Conservation (phyloP, 2,329 filamentous ascomycete species). For the Furcasterigmium furcatum region DNA sequence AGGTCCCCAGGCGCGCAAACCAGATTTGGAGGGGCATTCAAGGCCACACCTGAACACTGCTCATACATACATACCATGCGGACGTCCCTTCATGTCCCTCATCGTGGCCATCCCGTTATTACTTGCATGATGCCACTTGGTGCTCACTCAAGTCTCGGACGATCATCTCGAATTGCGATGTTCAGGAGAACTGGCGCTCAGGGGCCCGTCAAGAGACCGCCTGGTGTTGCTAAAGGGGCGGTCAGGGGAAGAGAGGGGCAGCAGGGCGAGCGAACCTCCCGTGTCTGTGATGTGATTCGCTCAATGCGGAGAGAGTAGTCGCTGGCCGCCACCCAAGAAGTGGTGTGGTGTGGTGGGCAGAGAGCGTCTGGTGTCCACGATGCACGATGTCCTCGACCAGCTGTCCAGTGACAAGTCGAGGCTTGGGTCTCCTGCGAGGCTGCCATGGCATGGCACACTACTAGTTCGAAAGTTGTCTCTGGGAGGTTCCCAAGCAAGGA, state of each 20-base stretch:
- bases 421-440: slow-evolving; percentile 2
- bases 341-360: slow-evolving; percentile 8
- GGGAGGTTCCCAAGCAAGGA: background rate
- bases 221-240: background rate
- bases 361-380: slow-evolving; percentile 1
- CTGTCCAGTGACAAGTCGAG: slow-evolving; percentile 7
- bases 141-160: no score
- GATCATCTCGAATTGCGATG: no score
- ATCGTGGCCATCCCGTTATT: no score
- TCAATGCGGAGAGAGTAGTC: slow-evolving; percentile 5
- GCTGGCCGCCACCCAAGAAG: slow-evolving; percentile 7
- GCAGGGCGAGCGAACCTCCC: slow-evolving; percentile 1
- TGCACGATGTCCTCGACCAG: background rate
- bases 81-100: no score
- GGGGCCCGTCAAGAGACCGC: no score
- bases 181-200: no score
- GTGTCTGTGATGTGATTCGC: slow-evolving; percentile 11
- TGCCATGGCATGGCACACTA: background rate
- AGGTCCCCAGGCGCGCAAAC: no score
- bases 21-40: no score
- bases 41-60: no score
- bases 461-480: slow-evolving; percentile 1
- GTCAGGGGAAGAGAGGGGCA: slow-evolving; percentile 5
- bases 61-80: no score
- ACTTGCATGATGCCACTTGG: no score